These are phyloP conservation scores for Aspergillus ustus DNA, from an alignment of 2,329 filamentous ascomycete genomes.

Conservation along the genomic window DNA sequence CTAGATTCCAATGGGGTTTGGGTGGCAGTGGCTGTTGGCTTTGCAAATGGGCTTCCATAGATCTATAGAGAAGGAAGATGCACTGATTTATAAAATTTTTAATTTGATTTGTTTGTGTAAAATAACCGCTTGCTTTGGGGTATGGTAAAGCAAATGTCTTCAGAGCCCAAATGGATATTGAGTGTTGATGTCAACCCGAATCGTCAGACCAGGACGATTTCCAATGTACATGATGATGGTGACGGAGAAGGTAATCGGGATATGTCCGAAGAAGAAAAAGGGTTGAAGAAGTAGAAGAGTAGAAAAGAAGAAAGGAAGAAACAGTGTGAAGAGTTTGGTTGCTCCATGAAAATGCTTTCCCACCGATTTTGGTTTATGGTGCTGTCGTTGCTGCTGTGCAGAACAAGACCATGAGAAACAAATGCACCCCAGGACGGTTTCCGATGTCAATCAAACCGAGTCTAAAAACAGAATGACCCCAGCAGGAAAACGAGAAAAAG, in stretches of 20 bases:
- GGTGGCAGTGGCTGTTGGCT: neutral
- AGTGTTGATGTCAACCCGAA: constrained; percentile 22
- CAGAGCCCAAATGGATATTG: constrained; percentile 26
- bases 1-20: neutral
- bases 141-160: constrained; percentile 33
- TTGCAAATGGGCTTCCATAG: neutral
- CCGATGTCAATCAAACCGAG: constrained; percentile 40
- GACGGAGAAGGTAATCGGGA: constrained; percentile 4
- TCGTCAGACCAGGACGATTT: constrained; percentile 31
- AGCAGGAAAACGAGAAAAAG: constrained; percentile 11
- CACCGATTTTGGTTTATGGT: constrained; percentile 24
- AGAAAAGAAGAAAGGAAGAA: constrained; percentile 23
- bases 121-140: constrained; percentile 31
- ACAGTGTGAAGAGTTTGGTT: constrained; percentile 30
- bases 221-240: constrained; percentile 29
- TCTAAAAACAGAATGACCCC: constrained; percentile 32
- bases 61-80: neutral
- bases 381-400: constrained; percentile 29
- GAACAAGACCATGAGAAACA: constrained; percentile 38
- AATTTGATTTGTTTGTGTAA: constrained; percentile 20
- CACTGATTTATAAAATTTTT: constrained; percentile 11
- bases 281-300: constrained; percentile 21
- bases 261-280: constrained; percentile 15
- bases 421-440: constrained; percentile 38
- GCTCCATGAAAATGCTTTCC: constrained; percentile 40